Evolutionary conservation across 768 basidiomycete species (phyloP), one percentile per base, ranked within the genome.

Genomic region (Russula earlei): DNA sequence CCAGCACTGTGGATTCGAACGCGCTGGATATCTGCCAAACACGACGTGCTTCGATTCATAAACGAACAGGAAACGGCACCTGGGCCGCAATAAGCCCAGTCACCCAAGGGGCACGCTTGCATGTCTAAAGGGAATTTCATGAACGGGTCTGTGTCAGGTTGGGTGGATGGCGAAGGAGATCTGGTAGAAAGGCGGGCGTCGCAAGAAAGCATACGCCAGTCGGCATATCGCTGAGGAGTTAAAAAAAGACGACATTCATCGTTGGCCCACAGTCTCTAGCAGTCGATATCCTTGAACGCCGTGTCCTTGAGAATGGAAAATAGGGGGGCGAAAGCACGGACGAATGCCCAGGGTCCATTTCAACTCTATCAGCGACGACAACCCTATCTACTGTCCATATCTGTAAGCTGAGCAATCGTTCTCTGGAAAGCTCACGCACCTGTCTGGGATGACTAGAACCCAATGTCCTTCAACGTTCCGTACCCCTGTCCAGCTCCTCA

Each of bases 371-470:
- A 40, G 12, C 19, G 19, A 22, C 24, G 37, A 34, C n/a, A 14
- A 29, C 1, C 15, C 1, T 49, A 19, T 8, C 22, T 25, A 20
- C 17, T 49, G 14, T 8, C 22, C 20, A 20, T 8, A 31, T 31
- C 10, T 24, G 17, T 40, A 29, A 48, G 51, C 29, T 38, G 34
- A 20, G 5, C 22, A 44, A 20, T 2, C 24, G 22, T 37, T 20
- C 33, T 49, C 19, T 25, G 34, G 34, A 15, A 42, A 10, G 46
- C 7, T 14, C 4, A 52, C 48, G 50, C 45, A 64, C 65, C 48
- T 43, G 24, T 46, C 36, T 38, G 15, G 20, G 38, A 15, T 25
- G n/a, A 29, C 17, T 25, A 20, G 43, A 36, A 54, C 17, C 0
- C 29, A 20, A 38, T n/a, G 9, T 10, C 15, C 11, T 12, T 57